Evolutionary conservation across 305 asterid species (phyloP), one percentile per base, ranked within the genome.

Genomic region (Vinca major): DNA sequence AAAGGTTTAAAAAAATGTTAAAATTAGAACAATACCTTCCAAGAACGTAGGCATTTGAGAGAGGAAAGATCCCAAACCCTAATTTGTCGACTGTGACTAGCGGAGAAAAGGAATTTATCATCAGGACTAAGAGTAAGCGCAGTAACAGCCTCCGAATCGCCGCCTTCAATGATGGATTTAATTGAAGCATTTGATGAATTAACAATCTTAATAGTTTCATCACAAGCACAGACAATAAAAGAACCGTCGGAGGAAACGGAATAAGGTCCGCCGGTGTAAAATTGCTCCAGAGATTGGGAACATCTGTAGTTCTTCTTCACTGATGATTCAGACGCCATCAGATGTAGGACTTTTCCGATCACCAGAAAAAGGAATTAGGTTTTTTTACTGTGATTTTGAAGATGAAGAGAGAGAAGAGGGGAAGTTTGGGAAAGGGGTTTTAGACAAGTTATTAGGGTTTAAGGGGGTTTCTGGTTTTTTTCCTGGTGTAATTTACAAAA

Each of bases 71-170:
- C 98, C 97, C 97, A 94, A 45, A 89, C 93, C 68, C 93, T 87
- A 83, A 94, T 94, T 79, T 91, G 97, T 5, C 96, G 92, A 72
- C 91, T 87, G 80, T 89, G 97, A 71, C 96, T 85, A 58, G 95
- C 78, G 12, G 96, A 87, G 82, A 89, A 93, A 65, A 93, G 86
- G 66, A 93, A 73, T 14, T 79, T 73, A 65, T 85, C 80, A 61
- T 88, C 62, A 5, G 95, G 96, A 73, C 90, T 91, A 52, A 91
- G 83, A 68, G 74, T 43, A 36, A 93, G 91, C 71, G 97, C 92
- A 5, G 96, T 93, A 19, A 93, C 83, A 36, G 86, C 81, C 68
- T 86, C 96, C 14, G 96, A 86, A 73, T 93, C 99, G 48, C 99
- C 99, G 44, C 99, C 96, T 65, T 87, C 90, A 72, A 93, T 89